Evolutionary conservation across 176 grass and related monocot species (phyloP), one percentile per base, ranked within the genome.

Genomic region (Triticum urartu): DNA sequence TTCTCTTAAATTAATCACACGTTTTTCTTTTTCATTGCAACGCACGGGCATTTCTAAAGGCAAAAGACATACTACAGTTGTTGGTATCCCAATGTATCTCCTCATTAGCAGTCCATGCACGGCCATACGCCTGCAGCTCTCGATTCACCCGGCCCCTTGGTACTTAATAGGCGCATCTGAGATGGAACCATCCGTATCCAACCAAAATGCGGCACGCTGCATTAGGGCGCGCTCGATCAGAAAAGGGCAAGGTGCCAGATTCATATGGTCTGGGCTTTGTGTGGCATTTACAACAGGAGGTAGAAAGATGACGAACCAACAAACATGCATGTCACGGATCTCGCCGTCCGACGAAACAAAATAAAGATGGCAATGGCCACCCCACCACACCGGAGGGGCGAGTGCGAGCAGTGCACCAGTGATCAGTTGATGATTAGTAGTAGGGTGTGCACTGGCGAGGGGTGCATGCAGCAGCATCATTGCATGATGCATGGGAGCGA

Each of bases 231-330:
- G 12, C 64, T 82, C 72, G 62, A 13, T 43, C 42, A 64, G 50
- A 13, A 43, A 34, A 20, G 52, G 59, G 14, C 18, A 7, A 22
- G 68, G 22, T 30, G 24, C 68, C 17, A 68, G 67, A 79, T 87
- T 66, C 66, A 75, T 84, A 87, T 45, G 74, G 89, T 87, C 80
- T 79, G 75, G 59, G 34, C 80, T 87, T 87, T 90, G 89, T 75
- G 80, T 38, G 21, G 67, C 89, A 80, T 84, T 69, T 69, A 67
- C 80, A 75, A 79, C 74, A 74, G 20, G 43, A 10, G 54, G 58
- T 59, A 36, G 7, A 83, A 11, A 79, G 39, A 6, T 54, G 50
- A 40, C 54, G 9, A 72, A 30, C 8, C n/a, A 9, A 62, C 54
- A 43, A 58, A 58, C 18, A n/a, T 20, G 34, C n/a, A 40, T 38